Conservation (phyloP, 441 rosid genomes). For the Syzygium syzygioides region DNA sequence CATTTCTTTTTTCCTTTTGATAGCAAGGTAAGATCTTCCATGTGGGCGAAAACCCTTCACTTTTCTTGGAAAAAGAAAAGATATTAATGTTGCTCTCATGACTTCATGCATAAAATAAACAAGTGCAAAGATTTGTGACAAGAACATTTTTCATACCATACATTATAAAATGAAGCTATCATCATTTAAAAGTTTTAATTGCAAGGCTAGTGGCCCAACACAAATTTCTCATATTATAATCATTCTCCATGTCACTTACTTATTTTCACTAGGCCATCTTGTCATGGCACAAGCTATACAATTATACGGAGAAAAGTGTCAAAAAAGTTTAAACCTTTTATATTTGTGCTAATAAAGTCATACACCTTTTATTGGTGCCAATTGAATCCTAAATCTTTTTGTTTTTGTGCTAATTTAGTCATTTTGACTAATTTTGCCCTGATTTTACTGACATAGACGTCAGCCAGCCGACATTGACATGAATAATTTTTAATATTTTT, state of each 20-base stretch:
- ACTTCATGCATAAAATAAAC: not conserved
- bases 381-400: no score
- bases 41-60: not conserved
- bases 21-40: not conserved
- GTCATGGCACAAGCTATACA: not conserved
- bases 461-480: fast-evolving
- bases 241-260: not conserved
- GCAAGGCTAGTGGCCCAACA: not conserved
- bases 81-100: not conserved
- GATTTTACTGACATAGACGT: no score
- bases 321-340: no score
- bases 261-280: no score
- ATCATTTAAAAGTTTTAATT: not conserved
- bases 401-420: no score
- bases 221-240: not conserved
- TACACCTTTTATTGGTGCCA: no score
- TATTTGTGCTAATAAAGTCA: no score
- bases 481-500: no score
- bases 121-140: not conserved
- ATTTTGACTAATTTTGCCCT: fast-evolving
- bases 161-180: not conserved
- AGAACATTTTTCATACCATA: not conserved
- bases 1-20: not conserved
- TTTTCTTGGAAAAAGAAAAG: not conserved
- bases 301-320: not conserved